These are phyloP conservation scores for Suillus lakei DNA, from an alignment of 768 basidiomycete genomes.

Conservation along the genomic window DNA sequence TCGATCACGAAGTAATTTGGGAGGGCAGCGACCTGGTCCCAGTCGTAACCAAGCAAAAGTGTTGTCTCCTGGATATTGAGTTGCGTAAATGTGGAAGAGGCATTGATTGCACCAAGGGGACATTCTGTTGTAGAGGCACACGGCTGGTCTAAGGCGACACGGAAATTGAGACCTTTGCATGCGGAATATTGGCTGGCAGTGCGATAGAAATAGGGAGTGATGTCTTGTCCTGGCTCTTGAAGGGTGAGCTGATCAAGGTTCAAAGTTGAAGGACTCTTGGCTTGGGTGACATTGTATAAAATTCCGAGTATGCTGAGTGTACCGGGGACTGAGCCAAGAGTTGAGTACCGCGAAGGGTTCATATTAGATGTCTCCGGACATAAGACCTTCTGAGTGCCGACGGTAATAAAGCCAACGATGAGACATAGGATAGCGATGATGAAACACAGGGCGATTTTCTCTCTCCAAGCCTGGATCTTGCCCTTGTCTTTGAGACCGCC, in stretches of 20 bases:
- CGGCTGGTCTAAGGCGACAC: constrained; percentile 74
- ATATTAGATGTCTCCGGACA: constrained; percentile 68
- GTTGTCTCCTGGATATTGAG: constrained; percentile 71
- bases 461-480: constrained; percentile 92
- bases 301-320: constrained; percentile 79
- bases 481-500: constrained; percentile 83
- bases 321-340: constrained; percentile 59
- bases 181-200: constrained; percentile 62
- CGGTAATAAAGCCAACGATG: constrained; percentile 87
- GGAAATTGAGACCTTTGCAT: constrained; percentile 67
- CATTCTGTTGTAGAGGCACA: constrained; percentile 69
- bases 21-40: constrained; percentile 82
- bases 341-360: constrained; percentile 48
- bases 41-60: constrained; percentile 83
- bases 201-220: constrained; percentile 85
- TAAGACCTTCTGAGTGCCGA: constrained; percentile 91
- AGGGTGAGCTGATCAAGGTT: constrained; percentile 62
- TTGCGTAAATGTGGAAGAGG: constrained; percentile 57
- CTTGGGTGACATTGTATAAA: constrained; percentile 72
- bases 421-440: constrained; percentile 82
- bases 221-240: constrained; percentile 78
- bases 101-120: constrained; percentile 63
- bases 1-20: constrained; percentile 86
- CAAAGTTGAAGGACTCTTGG: constrained; percentile 50
- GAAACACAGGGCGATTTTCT: constrained; percentile 93